These are phyloP conservation scores for Hymenoscyphus salicellus DNA, from an alignment of 2,329 filamentous ascomycete genomes.

Conservation along the genomic window DNA sequence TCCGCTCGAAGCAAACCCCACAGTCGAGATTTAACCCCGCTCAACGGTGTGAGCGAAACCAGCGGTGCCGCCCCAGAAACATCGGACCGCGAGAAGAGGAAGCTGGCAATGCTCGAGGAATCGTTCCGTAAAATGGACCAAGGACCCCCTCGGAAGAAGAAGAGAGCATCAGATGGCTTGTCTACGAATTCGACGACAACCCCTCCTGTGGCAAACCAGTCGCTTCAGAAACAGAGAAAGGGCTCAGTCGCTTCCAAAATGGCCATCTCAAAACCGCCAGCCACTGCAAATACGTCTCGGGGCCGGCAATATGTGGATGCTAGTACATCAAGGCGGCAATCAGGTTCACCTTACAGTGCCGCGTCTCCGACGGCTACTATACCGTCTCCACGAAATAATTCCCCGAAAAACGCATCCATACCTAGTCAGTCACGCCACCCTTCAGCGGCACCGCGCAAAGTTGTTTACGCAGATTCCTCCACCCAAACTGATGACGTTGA, in stretches of 20 bases:
- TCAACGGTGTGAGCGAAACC: slow-evolving; percentile 52
- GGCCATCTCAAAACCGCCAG: slow-evolving; percentile 27
- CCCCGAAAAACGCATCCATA: slow-evolving; percentile 19
- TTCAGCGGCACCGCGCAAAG: slow-evolving; percentile 26
- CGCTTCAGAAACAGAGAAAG: slow-evolving; percentile 34
- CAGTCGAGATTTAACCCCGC: slow-evolving; percentile 63
- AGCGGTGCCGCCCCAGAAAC: slow-evolving; percentile 52
- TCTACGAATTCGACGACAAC: slow-evolving; percentile 26
- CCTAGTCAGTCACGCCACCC: slow-evolving; percentile 25
- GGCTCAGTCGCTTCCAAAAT: slow-evolving; percentile 31
- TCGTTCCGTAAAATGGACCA: slow-evolving; percentile 60
- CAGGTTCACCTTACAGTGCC: slow-evolving; percentile 32
- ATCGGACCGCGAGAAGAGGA: slow-evolving; percentile 65
- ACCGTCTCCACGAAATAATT: slow-evolving; percentile 21
- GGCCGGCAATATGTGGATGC: slow-evolving; percentile 33
- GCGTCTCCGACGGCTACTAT: slow-evolving; percentile 29
- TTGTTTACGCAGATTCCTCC: slow-evolving; percentile 30
- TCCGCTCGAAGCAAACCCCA: slow-evolving; percentile 62
- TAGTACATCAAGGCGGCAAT: slow-evolving; percentile 33
- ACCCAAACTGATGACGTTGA: slow-evolving; percentile 35
- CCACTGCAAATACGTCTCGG: slow-evolving; percentile 24
- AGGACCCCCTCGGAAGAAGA: slow-evolving; percentile 58
- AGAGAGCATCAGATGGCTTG: slow-evolving; percentile 55
- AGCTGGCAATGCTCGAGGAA: slow-evolving; percentile 64
- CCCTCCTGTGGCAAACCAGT: slow-evolving; percentile 16